A percentile compares a stretch with the other conserved stretches of the same genome.
These are phyloP conservation scores for Kurtzmaniella natalensis DNA, from an alignment of 1,139 yeast species.

Conservation along the genomic window DNA sequence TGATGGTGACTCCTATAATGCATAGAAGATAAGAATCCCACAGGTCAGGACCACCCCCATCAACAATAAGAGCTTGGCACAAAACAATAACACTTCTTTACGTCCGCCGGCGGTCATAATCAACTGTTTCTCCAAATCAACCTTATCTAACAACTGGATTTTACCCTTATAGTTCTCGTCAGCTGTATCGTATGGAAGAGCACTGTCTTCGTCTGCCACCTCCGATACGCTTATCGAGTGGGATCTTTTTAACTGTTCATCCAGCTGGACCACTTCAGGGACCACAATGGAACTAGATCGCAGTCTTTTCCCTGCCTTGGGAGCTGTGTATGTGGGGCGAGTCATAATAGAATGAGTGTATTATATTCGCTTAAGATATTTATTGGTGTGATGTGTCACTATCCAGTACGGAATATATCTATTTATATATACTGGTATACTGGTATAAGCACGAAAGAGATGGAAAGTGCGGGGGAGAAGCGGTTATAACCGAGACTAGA, in stretches of 20 bases:
- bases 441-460: no score
- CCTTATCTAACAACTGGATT: constrained; percentile 21
- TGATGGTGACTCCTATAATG: constrained; percentile 17
- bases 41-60: constrained; percentile 29
- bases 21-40: constrained; percentile 35
- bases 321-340: constrained; percentile 1
- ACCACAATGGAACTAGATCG: constrained; percentile 11
- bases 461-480: no score
- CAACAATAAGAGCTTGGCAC: constrained; percentile 28
- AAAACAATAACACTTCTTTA: constrained; percentile 30
- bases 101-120: constrained; percentile 39
- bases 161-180: constrained; percentile 11
- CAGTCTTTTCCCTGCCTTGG: constrained; percentile 8
- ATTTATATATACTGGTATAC: no score
- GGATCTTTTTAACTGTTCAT: constrained; percentile 12
- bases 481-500: no score
- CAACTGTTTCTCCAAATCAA: constrained; percentile 36
- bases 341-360: no score
- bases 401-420: no score
- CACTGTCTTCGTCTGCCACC: constrained; percentile 7
- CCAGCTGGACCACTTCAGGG: constrained; percentile 7
- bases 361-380: no score
- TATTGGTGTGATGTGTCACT: no score
- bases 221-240: constrained; percentile 18
- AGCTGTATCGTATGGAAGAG: background rate